Evolutionary conservation across 306 rosid genomes (phyloP), one percentile per base, ranked within the genome.

Genomic region (Lathyrus sativus): DNA sequence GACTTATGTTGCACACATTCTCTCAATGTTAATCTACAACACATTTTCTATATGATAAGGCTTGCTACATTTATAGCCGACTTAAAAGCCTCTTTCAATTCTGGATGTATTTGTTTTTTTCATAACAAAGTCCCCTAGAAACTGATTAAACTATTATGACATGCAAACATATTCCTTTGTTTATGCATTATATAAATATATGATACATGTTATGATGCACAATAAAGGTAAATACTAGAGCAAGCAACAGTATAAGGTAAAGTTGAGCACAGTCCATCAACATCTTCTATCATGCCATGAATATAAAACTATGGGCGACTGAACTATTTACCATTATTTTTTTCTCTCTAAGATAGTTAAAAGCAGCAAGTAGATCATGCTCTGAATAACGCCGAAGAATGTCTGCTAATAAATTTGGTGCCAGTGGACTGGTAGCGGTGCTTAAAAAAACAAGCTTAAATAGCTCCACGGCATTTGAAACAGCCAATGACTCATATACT

Each of bases 391-490:
- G 89, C 86, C 96, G 85, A 60, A 90, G 81, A 81, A 88, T 79
- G 69, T 88, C 85, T 38, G 97, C 95, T 19, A 90, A 76, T 64
- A 90, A 84, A 79, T 73, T 88, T 39, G 97, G 85, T 38, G 89
- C 88, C 43, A 71, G 84, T 13, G 88, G 79, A 41, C 85, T 79
- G 62, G 84, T 76, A 54, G 96, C 86, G 80, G 87, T 86, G 80
- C 95, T 88, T 70, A 90, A 73, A 73, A 93, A 93, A 65, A 93
- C 89, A 76, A 93, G 97, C 87, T 93, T 93, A 84, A 93, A 93
- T 43, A 93, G 88, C 86, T 93, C 97, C 74, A 93, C 95, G 39
- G 89, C 96, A 82, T 88, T 93, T 61, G 99, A 86, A 79, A 93
- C 79, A 65, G 99, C 96, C 86, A 93, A 77, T 49, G 99, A 90